phyloP scores from a whole-genome alignment of 768 basidiomycete species.

The Boletus reticulatus region DNA sequence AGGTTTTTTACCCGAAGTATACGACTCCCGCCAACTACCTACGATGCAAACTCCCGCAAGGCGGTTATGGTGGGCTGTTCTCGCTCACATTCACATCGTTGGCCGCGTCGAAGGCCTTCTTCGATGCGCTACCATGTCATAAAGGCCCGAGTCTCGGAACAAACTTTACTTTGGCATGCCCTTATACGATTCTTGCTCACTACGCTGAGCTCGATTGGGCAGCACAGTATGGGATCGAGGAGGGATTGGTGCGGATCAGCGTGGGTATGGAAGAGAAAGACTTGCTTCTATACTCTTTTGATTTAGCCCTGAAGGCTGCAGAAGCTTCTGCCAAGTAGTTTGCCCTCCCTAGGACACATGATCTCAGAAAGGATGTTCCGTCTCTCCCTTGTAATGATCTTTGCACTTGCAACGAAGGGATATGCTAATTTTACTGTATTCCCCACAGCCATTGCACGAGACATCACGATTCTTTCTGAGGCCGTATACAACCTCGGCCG shows the following conservation, averaged over 20 bases:
- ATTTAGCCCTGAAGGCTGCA: constrained; percentile 68
- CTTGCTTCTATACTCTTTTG: constrained; percentile 56
- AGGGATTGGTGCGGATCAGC: constrained; percentile 79
- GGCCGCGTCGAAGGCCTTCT: constrained; percentile 74
- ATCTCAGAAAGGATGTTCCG: not conserved
- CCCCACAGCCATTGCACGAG: not conserved
- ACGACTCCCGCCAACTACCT: constrained; percentile 70
- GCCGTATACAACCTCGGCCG: no score
- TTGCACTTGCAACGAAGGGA: not conserved
- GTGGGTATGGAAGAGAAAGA: constrained; percentile 84
- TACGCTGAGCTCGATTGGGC: constrained; percentile 92
- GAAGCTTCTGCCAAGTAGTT: constrained; percentile 38
- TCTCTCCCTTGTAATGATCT: not conserved
- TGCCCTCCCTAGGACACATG: not conserved
- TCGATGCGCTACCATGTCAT: constrained; percentile 74
- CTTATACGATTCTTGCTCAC: constrained; percentile 91
- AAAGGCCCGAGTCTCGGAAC: constrained; percentile 95
- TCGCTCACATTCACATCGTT: constrained; percentile 77
- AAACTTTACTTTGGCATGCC: constrained; percentile 93
- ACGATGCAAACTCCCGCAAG: constrained; percentile 53
- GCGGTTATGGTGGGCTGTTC: constrained; percentile 84
- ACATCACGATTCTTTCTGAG: not conserved
- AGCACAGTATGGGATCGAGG: constrained; percentile 79
- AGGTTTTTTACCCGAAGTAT: constrained; percentile 91
- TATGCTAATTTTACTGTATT: not conserved